Conservation (phyloP, 805 yeast species). For the Yamadazyma sp. region DNA sequence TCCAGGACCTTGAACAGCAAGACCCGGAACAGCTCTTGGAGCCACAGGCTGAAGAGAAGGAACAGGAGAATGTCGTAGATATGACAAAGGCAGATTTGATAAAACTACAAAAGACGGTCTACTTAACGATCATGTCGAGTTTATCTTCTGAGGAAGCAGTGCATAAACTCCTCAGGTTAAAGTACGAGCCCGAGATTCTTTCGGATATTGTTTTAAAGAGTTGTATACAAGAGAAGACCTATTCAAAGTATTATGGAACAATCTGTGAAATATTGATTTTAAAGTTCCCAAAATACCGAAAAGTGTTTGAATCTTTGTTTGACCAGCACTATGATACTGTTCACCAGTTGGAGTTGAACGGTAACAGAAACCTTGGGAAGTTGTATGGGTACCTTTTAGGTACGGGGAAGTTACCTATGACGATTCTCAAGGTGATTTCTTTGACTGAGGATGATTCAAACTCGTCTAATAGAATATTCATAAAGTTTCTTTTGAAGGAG, state of each 20-base stretch:
- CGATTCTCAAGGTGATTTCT: constrained; percentile 51
- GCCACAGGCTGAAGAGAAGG: neutral
- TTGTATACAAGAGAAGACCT: constrained; percentile 82
- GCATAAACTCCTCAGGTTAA: constrained; percentile 68
- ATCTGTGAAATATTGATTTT: constrained; percentile 49
- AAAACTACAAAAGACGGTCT: constrained; percentile 72
- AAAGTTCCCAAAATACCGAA: constrained; percentile 51
- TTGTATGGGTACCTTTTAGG: constrained; percentile 86
- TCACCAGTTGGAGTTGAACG: constrained; percentile 69
- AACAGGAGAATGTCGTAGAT: constrained; percentile 36
- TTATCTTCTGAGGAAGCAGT: constrained; percentile 92
- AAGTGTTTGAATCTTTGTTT: constrained; percentile 52
- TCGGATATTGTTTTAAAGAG: constrained; percentile 76
- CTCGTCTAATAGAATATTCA: constrained; percentile 77
- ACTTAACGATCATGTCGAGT: constrained; percentile 82
- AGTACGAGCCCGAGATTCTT: constrained; percentile 47
- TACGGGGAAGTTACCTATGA: constrained; percentile 66
- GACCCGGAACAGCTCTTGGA: too few relatives aligned
- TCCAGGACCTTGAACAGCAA: constrained; percentile 34
- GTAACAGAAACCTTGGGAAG: constrained; percentile 75
- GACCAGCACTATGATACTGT: constrained; percentile 52
- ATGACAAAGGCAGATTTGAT: constrained; percentile 64
- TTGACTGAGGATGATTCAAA: constrained; percentile 73
- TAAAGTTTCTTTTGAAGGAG: constrained; percentile 79
- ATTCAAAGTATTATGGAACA: constrained; percentile 80